A percentile compares a stretch with the other conserved stretches of the same genome.
Evolutionary conservation across 306 rosid genomes (phyloP).

Genomic region (Dalbergia cultrata): DNA sequence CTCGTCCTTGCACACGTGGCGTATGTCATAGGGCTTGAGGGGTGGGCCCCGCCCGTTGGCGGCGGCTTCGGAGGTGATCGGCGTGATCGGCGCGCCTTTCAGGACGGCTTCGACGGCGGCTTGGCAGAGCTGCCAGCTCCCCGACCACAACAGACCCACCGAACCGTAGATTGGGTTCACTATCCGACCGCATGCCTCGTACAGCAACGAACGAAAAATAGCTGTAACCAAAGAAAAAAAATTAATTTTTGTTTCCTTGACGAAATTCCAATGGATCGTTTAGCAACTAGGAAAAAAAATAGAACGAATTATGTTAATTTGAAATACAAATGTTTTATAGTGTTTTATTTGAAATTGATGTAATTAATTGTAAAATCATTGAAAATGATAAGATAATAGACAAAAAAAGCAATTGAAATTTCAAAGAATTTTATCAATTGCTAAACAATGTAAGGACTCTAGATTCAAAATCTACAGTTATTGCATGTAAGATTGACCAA

Average conservation of each 20-base stretch:
- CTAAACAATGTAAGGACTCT: no score
- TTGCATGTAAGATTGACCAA: no score
- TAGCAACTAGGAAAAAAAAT: no score
- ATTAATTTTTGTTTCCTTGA: not conserved
- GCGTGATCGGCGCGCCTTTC: slow-evolving; percentile 83
- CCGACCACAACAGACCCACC: slow-evolving; percentile 95
- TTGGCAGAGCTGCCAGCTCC: slow-evolving; percentile 97
- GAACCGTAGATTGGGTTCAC: slow-evolving; percentile 97
- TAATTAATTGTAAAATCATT: no score
- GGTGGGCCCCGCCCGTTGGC: slow-evolving; percentile 83
- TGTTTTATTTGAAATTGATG: no score
- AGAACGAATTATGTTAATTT: no score
- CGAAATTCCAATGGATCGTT: no score
- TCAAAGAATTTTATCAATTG: no score
- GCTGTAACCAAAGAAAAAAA: slow-evolving; percentile 53
- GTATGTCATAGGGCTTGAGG: slow-evolving; percentile 85
- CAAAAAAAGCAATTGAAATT: not conserved
- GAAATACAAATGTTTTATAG: no score
- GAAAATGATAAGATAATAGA: no score
- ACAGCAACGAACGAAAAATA: slow-evolving; percentile 83
- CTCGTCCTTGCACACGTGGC: slow-evolving; percentile 91
- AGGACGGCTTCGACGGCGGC: slow-evolving; percentile 92
- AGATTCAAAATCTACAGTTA: no score
- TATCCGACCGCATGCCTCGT: slow-evolving; percentile 95
- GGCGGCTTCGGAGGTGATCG: slow-evolving; percentile 85